phyloP scores from a whole-genome alignment of 495 filamentous ascomycete genomes.

The Haplographium delicatum region DNA sequence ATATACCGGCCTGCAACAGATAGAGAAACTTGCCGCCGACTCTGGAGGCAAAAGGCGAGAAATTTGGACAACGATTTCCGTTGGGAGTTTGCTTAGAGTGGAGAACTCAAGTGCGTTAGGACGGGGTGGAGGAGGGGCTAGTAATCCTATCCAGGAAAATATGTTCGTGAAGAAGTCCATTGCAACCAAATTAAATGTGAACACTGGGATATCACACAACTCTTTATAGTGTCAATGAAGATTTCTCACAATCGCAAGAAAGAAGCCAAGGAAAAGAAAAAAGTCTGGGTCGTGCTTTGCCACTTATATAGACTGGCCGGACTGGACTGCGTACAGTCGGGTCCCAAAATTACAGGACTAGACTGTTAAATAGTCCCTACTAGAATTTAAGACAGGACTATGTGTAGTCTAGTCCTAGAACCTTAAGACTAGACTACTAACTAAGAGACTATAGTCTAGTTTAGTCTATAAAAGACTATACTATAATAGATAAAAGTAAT shows the following conservation, averaged over 20 bases:
- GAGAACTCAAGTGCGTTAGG: conserved; percentile 10
- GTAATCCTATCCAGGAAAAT: conserved; percentile 1
- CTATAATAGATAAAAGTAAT: too few relatives aligned
- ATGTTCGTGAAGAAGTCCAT: conserved; percentile 4
- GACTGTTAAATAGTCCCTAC: too few relatives aligned
- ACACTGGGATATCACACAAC: neutral
- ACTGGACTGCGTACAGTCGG: too few relatives aligned
- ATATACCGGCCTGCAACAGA: conserved; percentile 4
- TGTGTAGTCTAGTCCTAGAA: too few relatives aligned
- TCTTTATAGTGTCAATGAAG: conserved; percentile 1
- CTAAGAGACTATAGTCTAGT: too few relatives aligned
- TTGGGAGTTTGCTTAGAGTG: conserved; percentile 5
- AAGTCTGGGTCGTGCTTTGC: neutral
- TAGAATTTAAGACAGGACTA: too few relatives aligned
- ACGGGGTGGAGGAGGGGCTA: conserved; percentile 3
- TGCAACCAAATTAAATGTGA: conserved; percentile 3
- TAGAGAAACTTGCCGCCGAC: conserved; percentile 3
- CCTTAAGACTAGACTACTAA: too few relatives aligned
- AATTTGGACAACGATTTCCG: conserved; percentile 10
- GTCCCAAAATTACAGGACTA: too few relatives aligned
- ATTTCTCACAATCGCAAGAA: conserved; percentile 3
- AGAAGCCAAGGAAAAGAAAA: neutral
- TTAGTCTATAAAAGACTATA: too few relatives aligned
- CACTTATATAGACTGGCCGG: conserved; percentile 9
- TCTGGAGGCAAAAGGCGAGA: conserved; percentile 2